A percentile compares a stretch with the other conserved stretches of the same genome.
Conservation (phyloP, 1,284 basidiomycete genomes). For the Puccinia horiana region DNA sequence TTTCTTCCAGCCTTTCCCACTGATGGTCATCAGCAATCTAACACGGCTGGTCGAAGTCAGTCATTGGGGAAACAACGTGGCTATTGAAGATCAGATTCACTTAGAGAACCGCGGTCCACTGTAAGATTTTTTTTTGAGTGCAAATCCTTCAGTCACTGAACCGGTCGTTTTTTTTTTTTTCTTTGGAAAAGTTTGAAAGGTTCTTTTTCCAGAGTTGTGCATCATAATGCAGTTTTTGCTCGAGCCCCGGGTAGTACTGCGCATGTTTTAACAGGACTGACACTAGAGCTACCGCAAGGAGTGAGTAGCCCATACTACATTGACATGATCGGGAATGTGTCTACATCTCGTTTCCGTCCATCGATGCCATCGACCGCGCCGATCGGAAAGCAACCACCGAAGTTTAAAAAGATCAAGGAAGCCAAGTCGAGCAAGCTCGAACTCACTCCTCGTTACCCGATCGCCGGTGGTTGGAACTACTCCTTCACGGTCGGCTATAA, state of each 20-base stretch:
- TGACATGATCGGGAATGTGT: slow-evolving; percentile 92
- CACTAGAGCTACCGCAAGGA: slow-evolving; percentile 76
- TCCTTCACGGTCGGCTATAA: slow-evolving; percentile 92
- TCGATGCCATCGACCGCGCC: slow-evolving; percentile 51
- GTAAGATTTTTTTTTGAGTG: slow-evolving; percentile 65
- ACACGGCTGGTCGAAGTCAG: slow-evolving; percentile 83
- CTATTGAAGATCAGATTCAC: slow-evolving; percentile 82
- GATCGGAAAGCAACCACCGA: slow-evolving; percentile 58
- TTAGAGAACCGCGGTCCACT: slow-evolving; percentile 82
- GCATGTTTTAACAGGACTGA: slow-evolving; percentile 71
- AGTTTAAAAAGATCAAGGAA: slow-evolving; percentile 63
- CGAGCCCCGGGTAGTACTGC: slow-evolving; percentile 65
- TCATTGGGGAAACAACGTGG: slow-evolving; percentile 94
- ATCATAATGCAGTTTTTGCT: slow-evolving; percentile 73
- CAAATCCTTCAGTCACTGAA: neutral
- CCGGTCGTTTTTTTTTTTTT: slow-evolving; percentile 7
- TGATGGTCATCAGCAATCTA: slow-evolving; percentile 73
- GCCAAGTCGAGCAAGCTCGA: slow-evolving; percentile 65
- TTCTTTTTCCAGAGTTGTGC: slow-evolving; percentile 87
- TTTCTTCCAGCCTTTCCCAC: slow-evolving; percentile 76
- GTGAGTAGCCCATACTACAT: slow-evolving; percentile 81
- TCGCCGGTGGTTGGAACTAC: slow-evolving; percentile 98
- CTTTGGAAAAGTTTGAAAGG: slow-evolving; percentile 73
- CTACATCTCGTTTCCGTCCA: slow-evolving; percentile 78
- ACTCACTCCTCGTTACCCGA: slow-evolving; percentile 82